Conservation (phyloP, 768 basidiomycete genomes). For the Amanita pallidorosea region DNA sequence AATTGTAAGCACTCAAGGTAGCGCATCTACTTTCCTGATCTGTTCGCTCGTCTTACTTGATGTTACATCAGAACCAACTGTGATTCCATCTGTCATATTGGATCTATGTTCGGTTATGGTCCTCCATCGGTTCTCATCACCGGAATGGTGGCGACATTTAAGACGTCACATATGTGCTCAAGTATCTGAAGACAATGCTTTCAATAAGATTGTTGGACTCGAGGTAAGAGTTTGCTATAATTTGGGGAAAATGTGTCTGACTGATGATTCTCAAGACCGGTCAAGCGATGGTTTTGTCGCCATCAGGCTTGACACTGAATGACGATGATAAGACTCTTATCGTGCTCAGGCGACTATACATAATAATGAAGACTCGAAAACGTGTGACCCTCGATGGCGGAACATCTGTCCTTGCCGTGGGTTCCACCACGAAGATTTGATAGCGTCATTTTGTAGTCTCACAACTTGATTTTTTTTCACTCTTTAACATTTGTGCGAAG, state of each 20-base stretch:
- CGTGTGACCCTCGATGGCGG: slow-evolving; percentile 59
- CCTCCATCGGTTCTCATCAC: slow-evolving; percentile 68
- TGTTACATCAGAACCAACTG: slow-evolving; percentile 48
- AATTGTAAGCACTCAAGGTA: slow-evolving; percentile 67
- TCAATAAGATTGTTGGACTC: slow-evolving; percentile 54
- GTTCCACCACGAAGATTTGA: slow-evolving; percentile 7
- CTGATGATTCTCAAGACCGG: slow-evolving; percentile 40
- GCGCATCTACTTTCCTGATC: slow-evolving; percentile 2
- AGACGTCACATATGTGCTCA: slow-evolving; percentile 58
- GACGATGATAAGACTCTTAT: slow-evolving; percentile 1
- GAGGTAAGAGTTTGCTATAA: slow-evolving; percentile 29
- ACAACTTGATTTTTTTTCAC: too few relatives aligned
- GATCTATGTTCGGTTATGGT: slow-evolving; percentile 57
- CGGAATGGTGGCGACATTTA: slow-evolving; percentile 66
- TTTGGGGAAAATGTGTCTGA: neutral
- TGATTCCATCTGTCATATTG: slow-evolving; percentile 55
- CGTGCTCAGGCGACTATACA: slow-evolving; percentile 42
- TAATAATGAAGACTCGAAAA: slow-evolving; percentile 50
- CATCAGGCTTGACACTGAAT: slow-evolving; percentile 41
- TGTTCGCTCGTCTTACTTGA: slow-evolving; percentile 1
- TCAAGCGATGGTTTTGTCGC: slow-evolving; percentile 58
- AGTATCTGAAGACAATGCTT: slow-evolving; percentile 41
- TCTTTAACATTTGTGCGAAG: too few relatives aligned
- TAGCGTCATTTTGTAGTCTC: neutral
- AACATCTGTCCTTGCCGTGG: slow-evolving; percentile 38